Percentiles rank a stretch among this genome's conserved stretches.
Conservation (phyloP, 805 yeast species). For the Pichia eremophila region DNA sequence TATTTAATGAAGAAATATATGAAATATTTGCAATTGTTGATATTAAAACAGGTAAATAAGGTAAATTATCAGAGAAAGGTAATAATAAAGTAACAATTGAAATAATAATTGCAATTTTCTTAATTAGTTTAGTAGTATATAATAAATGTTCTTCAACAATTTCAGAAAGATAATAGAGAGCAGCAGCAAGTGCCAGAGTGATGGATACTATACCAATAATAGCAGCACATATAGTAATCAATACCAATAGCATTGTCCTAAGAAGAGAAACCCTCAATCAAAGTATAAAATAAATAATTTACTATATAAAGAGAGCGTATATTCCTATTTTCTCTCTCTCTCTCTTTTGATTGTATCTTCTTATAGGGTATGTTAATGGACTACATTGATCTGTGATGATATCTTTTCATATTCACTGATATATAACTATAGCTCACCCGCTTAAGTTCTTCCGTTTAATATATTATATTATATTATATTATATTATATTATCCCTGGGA, state of each 20-base stretch:
- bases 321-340: too few relatives aligned
- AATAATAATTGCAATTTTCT: background rate
- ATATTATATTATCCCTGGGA: background rate
- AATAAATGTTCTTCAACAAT: conserved; percentile 81
- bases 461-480: too few relatives aligned
- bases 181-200: conserved; percentile 69
- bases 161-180: conserved; percentile 84
- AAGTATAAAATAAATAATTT: too few relatives aligned
- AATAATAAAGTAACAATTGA: conserved; percentile 19
- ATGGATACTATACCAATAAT: conserved; percentile 51
- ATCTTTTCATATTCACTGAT: too few relatives aligned
- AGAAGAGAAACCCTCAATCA: too few relatives aligned
- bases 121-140: conserved; percentile 21
- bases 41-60: conserved; percentile 28
- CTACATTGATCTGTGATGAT: conserved; percentile 33
- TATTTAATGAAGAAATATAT: too few relatives aligned
- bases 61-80: conserved; percentile 38
- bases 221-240: conserved; percentile 53
- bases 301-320: too few relatives aligned
- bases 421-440: background rate
- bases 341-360: too few relatives aligned
- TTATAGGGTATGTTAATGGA: conserved; percentile 14
- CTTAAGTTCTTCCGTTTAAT: background rate
- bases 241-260: conserved; percentile 39
- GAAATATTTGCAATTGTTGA: too few relatives aligned